phyloP scores from a whole-genome alignment of 371 early-diverging fungal species.

The Thermomucor indicae-seudaticae region DNA sequence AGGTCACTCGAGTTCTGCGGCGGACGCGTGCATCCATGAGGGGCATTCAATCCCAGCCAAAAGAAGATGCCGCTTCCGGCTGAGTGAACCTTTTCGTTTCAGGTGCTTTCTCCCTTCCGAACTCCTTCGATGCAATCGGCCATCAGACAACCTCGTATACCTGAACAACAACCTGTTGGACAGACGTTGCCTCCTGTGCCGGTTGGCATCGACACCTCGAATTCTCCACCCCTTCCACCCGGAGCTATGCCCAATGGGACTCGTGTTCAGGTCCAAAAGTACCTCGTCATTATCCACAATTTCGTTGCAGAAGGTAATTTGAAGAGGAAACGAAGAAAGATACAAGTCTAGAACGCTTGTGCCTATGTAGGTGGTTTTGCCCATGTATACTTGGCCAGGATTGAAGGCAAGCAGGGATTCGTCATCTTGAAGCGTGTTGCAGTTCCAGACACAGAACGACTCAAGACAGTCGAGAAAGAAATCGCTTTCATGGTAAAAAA shows the following conservation, averaged over 20 bases:
- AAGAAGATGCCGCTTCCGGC: no score
- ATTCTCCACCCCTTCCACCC: constrained; percentile 31
- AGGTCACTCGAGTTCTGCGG: no score
- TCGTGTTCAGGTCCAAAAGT: constrained; percentile 46
- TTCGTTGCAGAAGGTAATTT: constrained; percentile 45
- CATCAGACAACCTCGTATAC: constrained; percentile 44
- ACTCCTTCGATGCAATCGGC: no score
- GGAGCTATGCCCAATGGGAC: constrained; percentile 53
- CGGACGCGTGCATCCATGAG: no score
- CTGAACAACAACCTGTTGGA: constrained; percentile 44
- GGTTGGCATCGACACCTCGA: constrained; percentile 32
- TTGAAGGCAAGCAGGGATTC: constrained; percentile 44
- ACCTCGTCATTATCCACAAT: constrained; percentile 50
- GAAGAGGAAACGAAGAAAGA: neutral
- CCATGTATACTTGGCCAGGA: constrained; percentile 78
- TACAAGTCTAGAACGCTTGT: neutral
- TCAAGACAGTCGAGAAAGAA: constrained; percentile 67
- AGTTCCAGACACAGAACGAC: constrained; percentile 63
- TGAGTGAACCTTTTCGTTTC: no score
- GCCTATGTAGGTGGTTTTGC: constrained; percentile 71
- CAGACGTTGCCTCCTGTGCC: constrained; percentile 46
- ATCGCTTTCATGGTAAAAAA: constrained; percentile 73
- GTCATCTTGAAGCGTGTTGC: constrained; percentile 79
- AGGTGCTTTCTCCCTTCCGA: no score
- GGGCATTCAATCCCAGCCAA: no score